These are phyloP conservation scores for Kodamaea derodonti DNA, from an alignment of 1,139 yeast genomes.

Conservation along the genomic window DNA sequence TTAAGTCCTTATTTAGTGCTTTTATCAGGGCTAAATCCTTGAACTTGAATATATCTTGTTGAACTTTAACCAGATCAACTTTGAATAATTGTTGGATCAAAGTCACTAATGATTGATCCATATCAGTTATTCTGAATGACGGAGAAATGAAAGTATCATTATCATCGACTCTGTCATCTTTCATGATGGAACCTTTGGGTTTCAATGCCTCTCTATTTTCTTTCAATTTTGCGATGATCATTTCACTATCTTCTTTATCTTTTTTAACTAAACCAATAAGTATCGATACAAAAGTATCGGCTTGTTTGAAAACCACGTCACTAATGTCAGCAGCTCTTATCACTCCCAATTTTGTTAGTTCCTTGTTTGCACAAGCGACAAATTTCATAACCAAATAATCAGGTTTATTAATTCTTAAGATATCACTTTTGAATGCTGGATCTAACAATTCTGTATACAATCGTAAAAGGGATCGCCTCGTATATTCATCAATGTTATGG, in stretches of 20 bases:
- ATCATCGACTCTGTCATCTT: slow-evolving; percentile 2
- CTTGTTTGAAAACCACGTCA: slow-evolving; percentile 49
- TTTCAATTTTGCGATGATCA: slow-evolving; percentile 38
- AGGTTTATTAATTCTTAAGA: slow-evolving; percentile 42
- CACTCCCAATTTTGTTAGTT: slow-evolving; percentile 48
- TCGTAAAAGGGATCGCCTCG: slow-evolving; percentile 48
- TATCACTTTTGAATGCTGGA: slow-evolving; percentile 40
- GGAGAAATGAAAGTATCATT: slow-evolving; percentile 35
- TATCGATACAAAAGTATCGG: slow-evolving; percentile 54
- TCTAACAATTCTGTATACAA: slow-evolving; percentile 61
- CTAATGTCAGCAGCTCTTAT: slow-evolving; percentile 40
- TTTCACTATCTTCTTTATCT: slow-evolving; percentile 38
- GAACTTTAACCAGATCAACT: slow-evolving; percentile 39
- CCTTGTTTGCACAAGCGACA: slow-evolving; percentile 62
- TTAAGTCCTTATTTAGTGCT: slow-evolving; percentile 43
- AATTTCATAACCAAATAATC: slow-evolving; percentile 68
- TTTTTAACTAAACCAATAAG: slow-evolving; percentile 46
- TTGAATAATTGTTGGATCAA: slow-evolving; percentile 39
- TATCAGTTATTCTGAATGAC: slow-evolving; percentile 46
- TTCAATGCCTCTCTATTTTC: slow-evolving; percentile 41
- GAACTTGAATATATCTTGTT: slow-evolving; percentile 44
- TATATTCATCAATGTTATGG: slow-evolving; percentile 31
- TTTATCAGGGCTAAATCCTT: slow-evolving; percentile 44
- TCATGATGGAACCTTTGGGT: slow-evolving; percentile 15
- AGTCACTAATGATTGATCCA: slow-evolving; percentile 38